Base-by-base conservation (phyloP, 2,329 filamentous ascomycete species). In the Calonectria fujianensis region DNA sequence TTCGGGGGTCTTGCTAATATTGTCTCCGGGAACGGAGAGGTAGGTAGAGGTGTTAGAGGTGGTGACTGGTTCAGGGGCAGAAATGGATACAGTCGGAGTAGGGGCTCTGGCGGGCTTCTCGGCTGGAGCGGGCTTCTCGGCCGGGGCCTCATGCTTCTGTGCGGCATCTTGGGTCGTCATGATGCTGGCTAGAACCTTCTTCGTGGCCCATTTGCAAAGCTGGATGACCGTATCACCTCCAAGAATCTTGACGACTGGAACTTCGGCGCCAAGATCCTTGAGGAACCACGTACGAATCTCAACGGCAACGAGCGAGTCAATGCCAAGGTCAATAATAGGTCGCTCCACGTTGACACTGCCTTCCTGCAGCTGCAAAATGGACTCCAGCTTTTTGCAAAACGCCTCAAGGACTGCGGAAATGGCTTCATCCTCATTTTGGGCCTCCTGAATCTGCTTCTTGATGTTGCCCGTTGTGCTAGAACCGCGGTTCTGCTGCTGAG, bases 241-340 rank as follows among this genome's bases (percentile, higher is more conserved):
- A 2, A 82, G 45, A 24, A 83, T 76, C 72, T 87, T 88, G 5
- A 90, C 80, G 0, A 89, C 84, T 0, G 88, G 85, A 0, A 90
- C 82, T 59, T 89, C 85, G 0, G 86, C 80, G 0, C 85, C 73
- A 0, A 89, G 64, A 45, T 86, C 81, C 72, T 88, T 88, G 24
- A 85, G 54, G 75, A 90, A 88, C 89, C 89, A 91, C 2, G 85
- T 81, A 1, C 88, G 85, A 4, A 87, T 86, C 84, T 81, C 80
- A 10, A 83, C 81, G 1, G 82, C 80, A 3, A 82, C 74, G 10
- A 85, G 72, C 0, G 81, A 82, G 68, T 84, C 83, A 24, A 84
- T 74, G 1, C 83, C 82, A 1, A 83, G 72, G 24, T 83, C 80
- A 11, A 77, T 73, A 18, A 81, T 61, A 6, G 72, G 69, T 16